These are phyloP conservation scores for Cichorium intybus DNA, from an alignment of 140 eudicot species.

Conservation along the genomic window DNA sequence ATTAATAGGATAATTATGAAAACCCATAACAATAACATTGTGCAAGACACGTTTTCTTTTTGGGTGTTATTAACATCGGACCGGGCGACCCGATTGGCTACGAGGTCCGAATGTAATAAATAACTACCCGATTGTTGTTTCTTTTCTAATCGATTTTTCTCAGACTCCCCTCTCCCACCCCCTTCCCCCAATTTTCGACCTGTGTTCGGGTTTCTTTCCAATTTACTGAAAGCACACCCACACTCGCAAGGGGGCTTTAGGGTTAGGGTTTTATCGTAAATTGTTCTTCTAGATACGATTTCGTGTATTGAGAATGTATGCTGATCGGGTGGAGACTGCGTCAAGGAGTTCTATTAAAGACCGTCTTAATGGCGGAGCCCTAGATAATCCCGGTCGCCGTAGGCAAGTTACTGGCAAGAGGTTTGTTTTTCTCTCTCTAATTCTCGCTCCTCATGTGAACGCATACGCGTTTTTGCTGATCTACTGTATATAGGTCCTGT, in stretches of 20 bases:
- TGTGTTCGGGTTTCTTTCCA: not conserved
- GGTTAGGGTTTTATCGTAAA: slow-evolving; percentile 33
- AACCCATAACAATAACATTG: too few species aligned
- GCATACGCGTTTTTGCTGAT: not conserved
- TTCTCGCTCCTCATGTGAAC: not conserved
- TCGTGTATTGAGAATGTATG: slow-evolving; percentile 47
- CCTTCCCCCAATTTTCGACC: slow-evolving; percentile 16
- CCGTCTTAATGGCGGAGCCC: slow-evolving; percentile 60
- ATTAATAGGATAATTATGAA: too few species aligned
- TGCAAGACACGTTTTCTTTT: too few species aligned
- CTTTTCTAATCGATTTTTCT: not conserved
- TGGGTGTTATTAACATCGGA: too few species aligned
- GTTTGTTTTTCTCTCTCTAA: slow-evolving; percentile 23
- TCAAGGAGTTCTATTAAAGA: slow-evolving; percentile 56
- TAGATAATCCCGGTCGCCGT: slow-evolving; percentile 45
- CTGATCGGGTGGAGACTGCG: slow-evolving; percentile 76
- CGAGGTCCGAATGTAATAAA: not conserved
- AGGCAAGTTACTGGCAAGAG: slow-evolving; percentile 61
- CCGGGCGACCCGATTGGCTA: not conserved
- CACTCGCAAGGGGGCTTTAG: slow-evolving; percentile 18
- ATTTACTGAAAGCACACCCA: not conserved
- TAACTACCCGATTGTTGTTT: not conserved
- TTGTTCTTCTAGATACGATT: slow-evolving; percentile 5
- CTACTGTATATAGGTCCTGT: not conserved
- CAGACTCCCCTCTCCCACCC: not conserved